Base-by-base conservation (phyloP, 805 yeast genomes). In the Kodamaea leandrae region DNA sequence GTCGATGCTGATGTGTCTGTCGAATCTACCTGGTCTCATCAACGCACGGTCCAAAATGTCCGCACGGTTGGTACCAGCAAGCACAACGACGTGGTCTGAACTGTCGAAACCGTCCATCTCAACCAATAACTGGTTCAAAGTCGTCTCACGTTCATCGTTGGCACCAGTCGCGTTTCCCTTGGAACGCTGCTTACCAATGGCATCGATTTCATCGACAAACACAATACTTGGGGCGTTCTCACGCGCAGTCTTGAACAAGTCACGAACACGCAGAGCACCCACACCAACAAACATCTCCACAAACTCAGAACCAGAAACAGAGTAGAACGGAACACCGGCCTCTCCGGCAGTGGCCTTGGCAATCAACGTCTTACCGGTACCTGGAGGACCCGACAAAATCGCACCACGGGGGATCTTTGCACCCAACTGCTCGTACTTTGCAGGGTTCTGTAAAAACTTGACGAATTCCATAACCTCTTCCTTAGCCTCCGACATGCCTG, bases 311-410 rank as follows among this genome's bases (percentile, higher is more conserved):
- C 99, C 99, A 1, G 96, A 86, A 14, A 93, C 98, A 12, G 96
- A 86, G 54, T 82, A 82, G 61, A 93, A 93, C 32, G 99, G 97
- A 29, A 93, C 99, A 43, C 93, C 95, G 0, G 99, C 99, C 64
- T 93, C 99, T 51, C 99, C 99, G 2, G 99, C 99, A 37, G 98
- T 93, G 4, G 99, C 99, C 60, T 88, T 91, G 9, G 99, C 99
- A 37, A 93, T 69, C 40, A 93, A 71, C 1, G 99, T 93, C 62
- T 93, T 93, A 80, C 99, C 99, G 7, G 99, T 93, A 71, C 99
- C 99, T 38, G 99, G 99, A 13, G 99, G 96, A 36, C 99, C 99
- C 1, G 96, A 85, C 43, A 93, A 70, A 45, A 93, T 87, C 7
- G 99, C 99, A 53, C 99, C 99, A 60, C 98, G 80, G 36, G 99